Evolutionary conservation across 164 flowering plant genomes (phyloP).

Genomic region (Magnolia officinalis): DNA sequence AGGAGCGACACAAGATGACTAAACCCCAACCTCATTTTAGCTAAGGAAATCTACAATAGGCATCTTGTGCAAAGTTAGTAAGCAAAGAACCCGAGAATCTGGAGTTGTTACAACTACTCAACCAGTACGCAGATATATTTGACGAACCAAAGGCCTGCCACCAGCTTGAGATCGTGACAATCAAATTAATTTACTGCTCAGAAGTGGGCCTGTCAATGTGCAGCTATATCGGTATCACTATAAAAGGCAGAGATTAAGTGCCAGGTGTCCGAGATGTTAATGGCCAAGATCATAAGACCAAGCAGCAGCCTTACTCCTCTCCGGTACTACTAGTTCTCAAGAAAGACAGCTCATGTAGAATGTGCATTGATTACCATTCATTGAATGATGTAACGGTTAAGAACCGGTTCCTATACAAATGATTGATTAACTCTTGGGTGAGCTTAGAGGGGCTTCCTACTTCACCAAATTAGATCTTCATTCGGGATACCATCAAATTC

Average conservation of each 20-base stretch:
- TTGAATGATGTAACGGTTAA: not conserved
- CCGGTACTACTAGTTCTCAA: not conserved
- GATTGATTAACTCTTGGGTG: not conserved
- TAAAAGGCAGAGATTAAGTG: slow-evolving; percentile 1
- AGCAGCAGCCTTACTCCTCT: not conserved
- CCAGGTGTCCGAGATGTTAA: not conserved
- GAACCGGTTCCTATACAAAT: not conserved
- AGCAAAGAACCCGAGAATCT: no score
- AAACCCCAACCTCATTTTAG: no score
- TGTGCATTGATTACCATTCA: not conserved
- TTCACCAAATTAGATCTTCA: not conserved
- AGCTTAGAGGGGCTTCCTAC: not conserved
- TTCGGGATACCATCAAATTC: slow-evolving; percentile 6
- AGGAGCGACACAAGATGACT: no score
- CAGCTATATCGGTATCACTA: not conserved
- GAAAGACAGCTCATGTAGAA: slow-evolving; percentile 4
- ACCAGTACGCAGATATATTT: no score
- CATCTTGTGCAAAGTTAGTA: no score
- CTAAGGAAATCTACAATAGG: no score
- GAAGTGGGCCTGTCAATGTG: no score
- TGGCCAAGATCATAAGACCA: not conserved
- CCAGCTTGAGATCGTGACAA: no score
- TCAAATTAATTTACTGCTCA: no score
- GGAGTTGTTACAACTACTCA: no score
- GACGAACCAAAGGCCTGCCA: no score